phyloP scores from a whole-genome alignment of 108 stramenopile genomes.

The Pelagomonas calceolata region DNA sequence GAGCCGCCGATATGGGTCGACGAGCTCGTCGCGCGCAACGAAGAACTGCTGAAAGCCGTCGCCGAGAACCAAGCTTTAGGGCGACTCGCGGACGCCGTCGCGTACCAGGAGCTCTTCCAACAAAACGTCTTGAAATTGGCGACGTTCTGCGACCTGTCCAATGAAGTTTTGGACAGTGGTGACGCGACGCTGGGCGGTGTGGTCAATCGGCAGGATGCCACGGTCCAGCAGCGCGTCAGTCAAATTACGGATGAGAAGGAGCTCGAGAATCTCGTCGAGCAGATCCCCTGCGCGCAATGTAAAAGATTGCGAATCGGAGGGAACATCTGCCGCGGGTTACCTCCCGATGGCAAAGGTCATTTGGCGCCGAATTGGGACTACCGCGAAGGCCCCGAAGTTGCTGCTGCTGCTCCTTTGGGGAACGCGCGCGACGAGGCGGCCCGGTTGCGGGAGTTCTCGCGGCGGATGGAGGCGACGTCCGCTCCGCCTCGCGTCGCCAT shows the following conservation, averaged over 20 bases:
- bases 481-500: neutral
- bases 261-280: neutral
- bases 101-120: neutral
- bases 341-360: neutral
- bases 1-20: neutral
- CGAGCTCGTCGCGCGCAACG: constrained; percentile 1
- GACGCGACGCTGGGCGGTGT: too few relatives aligned
- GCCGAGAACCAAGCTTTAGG: neutral
- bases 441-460: neutral
- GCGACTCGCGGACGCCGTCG: neutral
- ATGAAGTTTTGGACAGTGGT: too few relatives aligned
- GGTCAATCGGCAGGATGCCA: too few relatives aligned
- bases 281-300: neutral
- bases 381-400: neutral
- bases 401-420: too few relatives aligned
- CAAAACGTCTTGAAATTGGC: neutral
- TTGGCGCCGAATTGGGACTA: neutral
- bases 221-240: too few relatives aligned
- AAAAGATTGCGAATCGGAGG: neutral
- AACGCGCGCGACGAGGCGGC: neutral
- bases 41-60: neutral
- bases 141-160: neutral
- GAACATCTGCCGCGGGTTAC: neutral
- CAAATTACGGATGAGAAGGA: too few relatives aligned
- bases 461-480: neutral